Evolutionary conservation across 495 filamentous ascomycete species (phyloP).

Genomic region (Immersiella caudata): DNA sequence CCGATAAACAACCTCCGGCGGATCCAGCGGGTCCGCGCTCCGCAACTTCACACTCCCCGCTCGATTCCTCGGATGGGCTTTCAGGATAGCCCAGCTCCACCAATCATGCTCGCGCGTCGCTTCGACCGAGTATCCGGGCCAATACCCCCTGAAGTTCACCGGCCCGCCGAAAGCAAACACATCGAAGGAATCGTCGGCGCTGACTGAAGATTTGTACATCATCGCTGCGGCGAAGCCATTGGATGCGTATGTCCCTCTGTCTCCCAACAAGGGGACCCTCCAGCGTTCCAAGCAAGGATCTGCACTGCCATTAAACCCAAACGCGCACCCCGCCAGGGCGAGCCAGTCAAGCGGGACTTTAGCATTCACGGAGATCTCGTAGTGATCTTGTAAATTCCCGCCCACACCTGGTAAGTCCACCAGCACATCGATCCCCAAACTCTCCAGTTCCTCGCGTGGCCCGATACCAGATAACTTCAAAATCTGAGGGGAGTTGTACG

Average conservation of each 20-base stretch:
- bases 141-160: slow-evolving; percentile 57
- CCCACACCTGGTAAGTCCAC: slow-evolving; percentile 63
- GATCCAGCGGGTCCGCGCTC: slow-evolving; percentile 56
- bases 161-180: slow-evolving; percentile 58
- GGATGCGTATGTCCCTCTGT: slow-evolving; percentile 54
- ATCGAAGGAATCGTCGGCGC: slow-evolving; percentile 47
- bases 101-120: slow-evolving; percentile 36
- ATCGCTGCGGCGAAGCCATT: slow-evolving; percentile 52
- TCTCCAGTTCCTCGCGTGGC: slow-evolving; percentile 48
- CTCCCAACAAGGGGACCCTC: slow-evolving; percentile 38
- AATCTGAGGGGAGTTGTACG: slow-evolving; percentile 64
- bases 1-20: slow-evolving; percentile 57
- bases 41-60: slow-evolving; percentile 56
- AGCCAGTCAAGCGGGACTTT: slow-evolving; percentile 47
- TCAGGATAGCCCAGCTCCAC: slow-evolving; percentile 56
- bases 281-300: slow-evolving; percentile 58
- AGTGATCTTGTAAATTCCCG: slow-evolving; percentile 68
- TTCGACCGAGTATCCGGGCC: slow-evolving; percentile 53
- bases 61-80: slow-evolving; percentile 54
- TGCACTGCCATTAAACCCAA: slow-evolving; percentile 38
- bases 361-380: slow-evolving; percentile 56
- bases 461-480: slow-evolving; percentile 69
- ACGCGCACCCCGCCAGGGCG: slow-evolving; percentile 52
- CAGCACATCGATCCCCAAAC: slow-evolving; percentile 54
- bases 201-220: slow-evolving; percentile 47